phyloP scores from a whole-genome alignment of 2,329 filamentous ascomycete genomes.

The Cercospora brassicicola region DNA sequence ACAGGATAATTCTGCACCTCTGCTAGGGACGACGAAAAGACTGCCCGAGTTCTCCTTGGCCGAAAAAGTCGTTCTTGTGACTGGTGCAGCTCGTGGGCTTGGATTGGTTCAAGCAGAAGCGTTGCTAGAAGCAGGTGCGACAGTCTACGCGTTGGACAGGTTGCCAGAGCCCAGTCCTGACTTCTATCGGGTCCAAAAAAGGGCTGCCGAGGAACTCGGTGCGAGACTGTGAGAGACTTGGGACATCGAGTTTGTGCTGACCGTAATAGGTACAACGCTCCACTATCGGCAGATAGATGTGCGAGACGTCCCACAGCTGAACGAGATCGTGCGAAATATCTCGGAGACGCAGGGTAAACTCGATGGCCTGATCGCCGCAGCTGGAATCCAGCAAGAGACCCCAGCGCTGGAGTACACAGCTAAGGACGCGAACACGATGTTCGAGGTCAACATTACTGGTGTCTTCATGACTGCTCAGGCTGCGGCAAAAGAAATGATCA shows the following conservation, averaged over 20 bases:
- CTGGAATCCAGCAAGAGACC: conserved; percentile 79
- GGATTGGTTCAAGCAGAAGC: conserved; percentile 74
- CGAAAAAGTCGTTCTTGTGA: conserved; percentile 19
- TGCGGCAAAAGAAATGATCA: conserved; percentile 64
- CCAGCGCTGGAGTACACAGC: conserved; percentile 74
- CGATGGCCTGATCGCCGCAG: conserved; percentile 75
- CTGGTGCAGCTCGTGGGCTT: conserved; percentile 58
- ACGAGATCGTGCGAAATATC: conserved; percentile 67
- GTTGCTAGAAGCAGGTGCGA: conserved; percentile 72
- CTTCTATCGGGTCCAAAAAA: conserved; percentile 65
- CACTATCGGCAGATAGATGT: conserved; percentile 80
- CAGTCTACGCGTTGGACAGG: conserved; percentile 66
- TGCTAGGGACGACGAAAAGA: conserved; percentile 41
- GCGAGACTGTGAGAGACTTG: conserved; percentile 5
- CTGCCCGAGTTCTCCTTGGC: conserved; percentile 75
- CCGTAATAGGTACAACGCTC: conserved; percentile 53
- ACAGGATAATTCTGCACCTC: conserved; percentile 35
- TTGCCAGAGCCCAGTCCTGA: conserved; percentile 59
- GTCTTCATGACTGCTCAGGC: conserved; percentile 65
- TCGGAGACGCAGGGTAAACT: conserved; percentile 68
- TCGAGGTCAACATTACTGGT: conserved; percentile 58
- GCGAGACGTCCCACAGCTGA: conserved; percentile 66
- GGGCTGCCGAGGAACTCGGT: conserved; percentile 64
- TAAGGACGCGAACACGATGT: conserved; percentile 63
- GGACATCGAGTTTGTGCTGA: not conserved